Evolutionary conservation across 352 stramenopile genomes (phyloP), one percentile per base, ranked within the genome.

Genomic region (Discostella stelligera): DNA sequence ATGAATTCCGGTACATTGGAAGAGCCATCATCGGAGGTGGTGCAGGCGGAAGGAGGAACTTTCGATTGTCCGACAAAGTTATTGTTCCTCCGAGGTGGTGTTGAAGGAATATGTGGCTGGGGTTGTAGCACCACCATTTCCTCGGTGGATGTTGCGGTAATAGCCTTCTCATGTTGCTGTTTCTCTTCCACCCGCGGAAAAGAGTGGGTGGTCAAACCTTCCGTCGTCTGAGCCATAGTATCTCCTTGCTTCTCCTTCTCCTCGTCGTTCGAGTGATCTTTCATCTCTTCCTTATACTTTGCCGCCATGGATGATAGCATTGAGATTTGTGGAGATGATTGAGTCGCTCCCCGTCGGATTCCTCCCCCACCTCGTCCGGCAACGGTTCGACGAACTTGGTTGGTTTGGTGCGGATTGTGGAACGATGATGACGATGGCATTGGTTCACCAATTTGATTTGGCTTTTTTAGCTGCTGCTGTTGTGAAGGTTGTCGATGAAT

Each of bases 241-340:
- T 41, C 3, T 41, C 32, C 32, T 41, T 44, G 7, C 11, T 44
- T 14, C 37, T 44, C 11, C 1, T 11, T 14, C 11, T 44, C 37
- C 7, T 44, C 7, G 2, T 68, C 14, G 0, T 56, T 14, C 60
- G 11, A 5, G 32, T 65, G 9, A 16, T 50, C 30, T 27, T 55
- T 16, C 25, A 69, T 39, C 30, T 62, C 30, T 37, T 62, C 64
- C n/a, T 71, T 71, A 20, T 71, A 71, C 52, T 48, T 71, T 25
- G 23, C 41, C 14, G 52, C 39, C 64, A 71, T 71, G 11, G 54
- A 55, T 25, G 25, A 53, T 27, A 63, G 44, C 52, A 71, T 71
- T 62, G 54, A 61, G 32, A 44, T 8, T 44, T 3, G 37, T 44
- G 37, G 2, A 14, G 37, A 3, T 49, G 30, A 71, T 63, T 63